Evolutionary conservation across 139 green algal species (phyloP).

Genomic region (Micractinium sp.): DNA sequence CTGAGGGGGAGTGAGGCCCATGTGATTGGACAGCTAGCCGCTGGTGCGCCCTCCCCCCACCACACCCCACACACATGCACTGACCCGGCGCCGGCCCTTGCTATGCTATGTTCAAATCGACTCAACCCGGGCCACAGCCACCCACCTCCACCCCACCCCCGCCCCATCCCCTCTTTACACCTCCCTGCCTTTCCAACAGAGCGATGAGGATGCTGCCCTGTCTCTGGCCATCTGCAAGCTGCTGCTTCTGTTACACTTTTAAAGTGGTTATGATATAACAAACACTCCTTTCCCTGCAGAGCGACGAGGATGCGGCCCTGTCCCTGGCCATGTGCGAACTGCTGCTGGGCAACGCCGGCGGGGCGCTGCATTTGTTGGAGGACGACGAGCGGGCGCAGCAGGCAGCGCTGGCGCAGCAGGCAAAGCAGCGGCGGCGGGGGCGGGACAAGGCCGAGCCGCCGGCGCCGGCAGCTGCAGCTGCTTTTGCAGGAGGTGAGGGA

Average conservation of each 20-base stretch:
- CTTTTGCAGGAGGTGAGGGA: not conserved
- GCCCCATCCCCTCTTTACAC: no score
- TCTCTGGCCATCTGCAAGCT: conserved; percentile 45
- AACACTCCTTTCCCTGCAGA: not conserved
- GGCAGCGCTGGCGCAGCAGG: conserved; percentile 2
- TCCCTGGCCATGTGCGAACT: conserved; percentile 46
- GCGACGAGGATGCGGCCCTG: conserved; percentile 28
- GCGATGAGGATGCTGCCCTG: conserved; percentile 29
- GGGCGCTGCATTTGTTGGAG: conserved; percentile 33
- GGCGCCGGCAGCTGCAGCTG: not conserved
- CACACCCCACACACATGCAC: no score
- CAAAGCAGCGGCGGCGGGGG: not conserved
- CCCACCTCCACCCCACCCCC: no score
- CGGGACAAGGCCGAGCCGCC: not conserved
- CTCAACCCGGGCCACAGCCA: no score
- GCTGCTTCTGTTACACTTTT: conserved; percentile 42
- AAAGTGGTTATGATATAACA: no score
- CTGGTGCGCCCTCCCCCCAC: no score
- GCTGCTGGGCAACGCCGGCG: conserved; percentile 43
- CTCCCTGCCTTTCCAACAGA: not conserved
- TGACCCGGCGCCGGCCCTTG: no score
- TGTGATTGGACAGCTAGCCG: no score
- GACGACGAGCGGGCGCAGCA: conserved; percentile 37
- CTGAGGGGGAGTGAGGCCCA: no score
- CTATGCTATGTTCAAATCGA: no score